phyloP scores from a whole-genome alignment of 352 stramenopile genomes.

The Halophytophthora polymorphica region DNA sequence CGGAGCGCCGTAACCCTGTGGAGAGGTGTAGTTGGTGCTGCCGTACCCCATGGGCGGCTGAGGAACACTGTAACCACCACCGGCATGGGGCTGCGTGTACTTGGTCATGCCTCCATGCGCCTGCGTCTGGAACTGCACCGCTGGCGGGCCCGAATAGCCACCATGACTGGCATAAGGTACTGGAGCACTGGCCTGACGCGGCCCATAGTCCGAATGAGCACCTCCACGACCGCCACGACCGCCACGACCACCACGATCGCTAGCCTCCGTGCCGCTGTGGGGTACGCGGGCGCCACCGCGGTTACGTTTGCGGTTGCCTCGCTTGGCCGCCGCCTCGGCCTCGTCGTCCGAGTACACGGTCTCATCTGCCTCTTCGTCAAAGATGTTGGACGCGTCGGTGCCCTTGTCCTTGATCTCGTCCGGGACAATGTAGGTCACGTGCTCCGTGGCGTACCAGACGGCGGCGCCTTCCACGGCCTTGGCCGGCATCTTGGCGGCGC shows the following conservation, averaged over 20 bases:
- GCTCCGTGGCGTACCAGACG: slow-evolving; percentile 74
- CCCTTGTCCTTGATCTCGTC: slow-evolving; percentile 80
- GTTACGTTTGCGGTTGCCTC: slow-evolving; percentile 65
- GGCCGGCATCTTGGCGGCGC: slow-evolving; percentile 58
- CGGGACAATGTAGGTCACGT: slow-evolving; percentile 78
- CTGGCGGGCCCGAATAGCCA: slow-evolving; percentile 10
- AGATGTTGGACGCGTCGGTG: slow-evolving; percentile 84
- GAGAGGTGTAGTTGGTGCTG: slow-evolving; percentile 37
- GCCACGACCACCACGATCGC: slow-evolving; percentile 14
- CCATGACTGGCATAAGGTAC: slow-evolving; percentile 7
- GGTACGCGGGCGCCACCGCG: slow-evolving; percentile 20
- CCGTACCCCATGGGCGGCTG: slow-evolving; percentile 25
- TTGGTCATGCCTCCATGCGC: slow-evolving; percentile 43
- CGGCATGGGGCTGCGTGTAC: slow-evolving; percentile 42
- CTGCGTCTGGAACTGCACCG: slow-evolving; percentile 34
- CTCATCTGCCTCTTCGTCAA: slow-evolving; percentile 82
- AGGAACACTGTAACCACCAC: slow-evolving; percentile 10
- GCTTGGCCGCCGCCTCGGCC: slow-evolving; percentile 67
- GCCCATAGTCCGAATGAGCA: slow-evolving; percentile 16
- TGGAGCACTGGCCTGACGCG: slow-evolving; percentile 6
- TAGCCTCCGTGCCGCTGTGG: slow-evolving; percentile 4
- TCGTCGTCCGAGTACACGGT: slow-evolving; percentile 82
- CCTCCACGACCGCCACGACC: slow-evolving; percentile 15
- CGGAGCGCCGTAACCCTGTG: slow-evolving; percentile 15
- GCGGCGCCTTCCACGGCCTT: slow-evolving; percentile 33